Evolutionary conservation across 768 basidiomycete species (phyloP), one percentile per base, ranked within the genome.

Genomic region (Xerocomellus amylosporus): DNA sequence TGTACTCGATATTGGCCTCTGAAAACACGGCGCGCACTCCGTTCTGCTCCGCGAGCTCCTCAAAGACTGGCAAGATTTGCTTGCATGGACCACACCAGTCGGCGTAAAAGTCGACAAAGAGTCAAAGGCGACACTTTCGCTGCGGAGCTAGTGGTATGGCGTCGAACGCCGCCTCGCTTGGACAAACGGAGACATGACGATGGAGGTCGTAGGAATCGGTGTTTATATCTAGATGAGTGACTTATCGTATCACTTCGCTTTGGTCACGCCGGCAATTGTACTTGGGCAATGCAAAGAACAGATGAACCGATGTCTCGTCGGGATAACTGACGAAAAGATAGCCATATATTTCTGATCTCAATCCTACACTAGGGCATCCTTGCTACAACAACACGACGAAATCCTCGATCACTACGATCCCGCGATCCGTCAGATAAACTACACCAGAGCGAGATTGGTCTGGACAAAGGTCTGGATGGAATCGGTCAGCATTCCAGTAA

Each of bases 1-100:
- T n/a, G n/a, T n/a, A n/a, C n/a, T n/a, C 75, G 22, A 87, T 78
- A 58, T 92, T 82, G 55, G 89, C 78, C 68, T 87, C 89, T 77
- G 82, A 86, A 73, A 88, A 90, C 17, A 73, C 74, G 54, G 84
- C 14, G 17, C 26, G 26, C 60, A 66, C 2, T 62, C 50, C 56
- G 0, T 46, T 39, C 13, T 58, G 8, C 2, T 8, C 0, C 2
- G 53, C 54, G 5, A 55, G 26, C 0, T 6, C 0, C 2, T 57
- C 19, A 13, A 70, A 69, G 2, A 4, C 2, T 17, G 66, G 66
- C 0, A 59, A 55, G 2, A 64, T 64, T 0, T 6, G 0, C 26
- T 3, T 60, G 45, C 62, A 64, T 15, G 63, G 56, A 22, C 43
- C 56, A 54, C 63, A 64, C 63, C 63, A 58, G 0, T 13, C 12